Evolutionary conservation across 2,329 filamentous ascomycete genomes (phyloP).

Genomic region (Fusarium tricinctum): DNA sequence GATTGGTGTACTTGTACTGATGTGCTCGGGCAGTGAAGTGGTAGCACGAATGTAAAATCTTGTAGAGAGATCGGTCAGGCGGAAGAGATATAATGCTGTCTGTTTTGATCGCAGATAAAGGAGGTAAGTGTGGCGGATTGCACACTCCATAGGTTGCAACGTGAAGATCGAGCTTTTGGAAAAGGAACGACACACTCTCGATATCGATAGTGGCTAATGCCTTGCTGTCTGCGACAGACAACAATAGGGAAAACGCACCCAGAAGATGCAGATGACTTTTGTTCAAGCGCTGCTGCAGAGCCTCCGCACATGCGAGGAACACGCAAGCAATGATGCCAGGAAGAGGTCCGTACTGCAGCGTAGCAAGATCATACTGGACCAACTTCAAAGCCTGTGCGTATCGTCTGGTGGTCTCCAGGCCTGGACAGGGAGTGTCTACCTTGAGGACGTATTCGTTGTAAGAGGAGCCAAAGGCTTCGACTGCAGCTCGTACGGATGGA

Average conservation of each 20-base stretch:
- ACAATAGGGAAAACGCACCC: slow-evolving; percentile 30
- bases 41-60: slow-evolving; percentile 29
- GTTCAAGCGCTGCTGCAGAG: slow-evolving; percentile 30
- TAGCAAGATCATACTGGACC: slow-evolving; percentile 34
- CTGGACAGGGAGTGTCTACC: neutral
- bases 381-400: slow-evolving; percentile 32
- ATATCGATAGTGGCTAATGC: neutral
- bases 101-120: neutral
- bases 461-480: slow-evolving; percentile 32
- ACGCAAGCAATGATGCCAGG: slow-evolving; percentile 41
- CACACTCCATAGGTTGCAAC: slow-evolving; percentile 35
- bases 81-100: neutral
- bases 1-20: slow-evolving; percentile 35
- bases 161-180: slow-evolving; percentile 42
- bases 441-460: slow-evolving; percentile 38
- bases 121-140: slow-evolving; percentile 27
- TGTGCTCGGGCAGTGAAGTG: slow-evolving; percentile 32
- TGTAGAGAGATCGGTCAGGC: slow-evolving; percentile 14
- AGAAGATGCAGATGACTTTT: slow-evolving; percentile 23
- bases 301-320: slow-evolving; percentile 29
- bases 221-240: slow-evolving; percentile 5
- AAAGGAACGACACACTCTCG: slow-evolving; percentile 14
- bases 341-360: slow-evolving; percentile 16
- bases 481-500: slow-evolving; percentile 38
- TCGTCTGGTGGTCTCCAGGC: slow-evolving; percentile 17